These are phyloP conservation scores for Hypomontagnella submonticulosa DNA, from an alignment of 495 filamentous ascomycete genomes.

Conservation along the genomic window DNA sequence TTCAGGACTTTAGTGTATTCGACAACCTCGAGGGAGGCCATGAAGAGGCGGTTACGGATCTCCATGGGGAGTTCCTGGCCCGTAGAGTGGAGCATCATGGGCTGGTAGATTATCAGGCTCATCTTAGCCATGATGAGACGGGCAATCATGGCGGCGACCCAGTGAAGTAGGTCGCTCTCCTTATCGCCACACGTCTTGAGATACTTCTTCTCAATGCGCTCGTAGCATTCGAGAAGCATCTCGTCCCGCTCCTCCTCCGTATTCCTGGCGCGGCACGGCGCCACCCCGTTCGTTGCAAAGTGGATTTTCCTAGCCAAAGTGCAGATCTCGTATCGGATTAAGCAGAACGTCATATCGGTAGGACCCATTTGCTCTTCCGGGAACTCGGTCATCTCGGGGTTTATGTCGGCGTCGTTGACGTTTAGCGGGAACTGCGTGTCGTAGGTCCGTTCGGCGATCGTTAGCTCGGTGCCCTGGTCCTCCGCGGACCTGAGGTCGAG, in stretches of 20 bases:
- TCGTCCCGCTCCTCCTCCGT: constrained; percentile 69
- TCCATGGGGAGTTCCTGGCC: constrained; percentile 62
- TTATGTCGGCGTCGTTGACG: constrained; percentile 82
- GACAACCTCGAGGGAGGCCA: constrained; percentile 77
- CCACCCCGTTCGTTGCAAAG: constrained; percentile 49
- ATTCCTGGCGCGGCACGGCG: constrained; percentile 41
- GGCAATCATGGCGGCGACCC: constrained; percentile 75
- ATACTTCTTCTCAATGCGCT: constrained; percentile 73
- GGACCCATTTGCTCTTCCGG: constrained; percentile 68
- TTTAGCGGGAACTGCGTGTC: constrained; percentile 81
- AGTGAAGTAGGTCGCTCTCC: constrained; percentile 68
- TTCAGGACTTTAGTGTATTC: constrained; percentile 76
- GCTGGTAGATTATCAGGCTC: constrained; percentile 61
- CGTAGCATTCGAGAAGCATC: constrained; percentile 71
- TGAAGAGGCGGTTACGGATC: constrained; percentile 77
- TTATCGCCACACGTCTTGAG: constrained; percentile 68
- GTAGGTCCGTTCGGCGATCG: constrained; percentile 73
- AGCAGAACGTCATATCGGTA: constrained; percentile 84
- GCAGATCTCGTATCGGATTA: constrained; percentile 75
- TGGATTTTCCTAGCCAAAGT: constrained; percentile 55
- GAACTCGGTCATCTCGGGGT: constrained; percentile 68
- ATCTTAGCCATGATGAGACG: constrained; percentile 74
- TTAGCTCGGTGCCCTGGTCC: constrained; percentile 84
- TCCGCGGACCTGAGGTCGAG: constrained; percentile 82
- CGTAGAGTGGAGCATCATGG: constrained; percentile 60